phyloP scores from a whole-genome alignment of 2,329 filamentous ascomycete genomes.

The Venturia asperata region DNA sequence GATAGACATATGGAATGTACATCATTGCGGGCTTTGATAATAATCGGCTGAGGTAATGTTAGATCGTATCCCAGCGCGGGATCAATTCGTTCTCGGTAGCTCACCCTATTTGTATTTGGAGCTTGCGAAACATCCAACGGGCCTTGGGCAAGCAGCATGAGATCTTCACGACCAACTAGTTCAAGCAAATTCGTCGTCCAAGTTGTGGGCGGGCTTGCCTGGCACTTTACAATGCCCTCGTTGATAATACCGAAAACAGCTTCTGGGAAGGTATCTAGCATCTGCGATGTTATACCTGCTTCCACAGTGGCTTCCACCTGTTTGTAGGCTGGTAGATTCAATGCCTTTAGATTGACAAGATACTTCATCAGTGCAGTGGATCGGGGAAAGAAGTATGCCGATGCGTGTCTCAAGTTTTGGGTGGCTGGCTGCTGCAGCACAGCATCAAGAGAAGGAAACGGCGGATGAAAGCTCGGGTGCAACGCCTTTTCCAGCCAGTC shows the following conservation, averaged over 20 bases:
- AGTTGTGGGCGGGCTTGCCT: slow-evolving; percentile 68
- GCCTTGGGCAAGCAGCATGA: slow-evolving; percentile 46
- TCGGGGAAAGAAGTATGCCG: slow-evolving; percentile 29
- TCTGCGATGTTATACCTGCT: slow-evolving; percentile 56
- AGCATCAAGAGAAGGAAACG: slow-evolving; percentile 33
- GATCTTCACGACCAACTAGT: slow-evolving; percentile 74
- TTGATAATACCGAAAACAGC: slow-evolving; percentile 72
- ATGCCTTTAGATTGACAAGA: slow-evolving; percentile 38
- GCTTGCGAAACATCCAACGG: slow-evolving; percentile 36
- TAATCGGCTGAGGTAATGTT: slow-evolving; percentile 30
- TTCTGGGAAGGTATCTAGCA: slow-evolving; percentile 80
- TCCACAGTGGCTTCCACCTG: slow-evolving; percentile 66
- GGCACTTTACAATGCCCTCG: slow-evolving; percentile 78
- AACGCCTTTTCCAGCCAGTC: slow-evolving; percentile 39
- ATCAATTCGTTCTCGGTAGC: slow-evolving; percentile 19
- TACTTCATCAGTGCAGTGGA: slow-evolving; percentile 64
- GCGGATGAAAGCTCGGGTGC: slow-evolving; percentile 27
- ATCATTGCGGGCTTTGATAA: slow-evolving; percentile 41
- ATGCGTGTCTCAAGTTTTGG: slow-evolving; percentile 5
- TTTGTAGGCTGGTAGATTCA: slow-evolving; percentile 9
- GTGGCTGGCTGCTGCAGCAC: slow-evolving; percentile 22
- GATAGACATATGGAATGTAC: slow-evolving; percentile 69
- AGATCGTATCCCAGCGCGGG: not conserved
- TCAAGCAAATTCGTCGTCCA: slow-evolving; percentile 68
- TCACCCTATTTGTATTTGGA: slow-evolving; percentile 17